A percentile compares a stretch with the other conserved stretches of the same genome.
phyloP scores from a whole-genome alignment of 1,139 yeast species.

The Lodderomyces metapsilosis region DNA sequence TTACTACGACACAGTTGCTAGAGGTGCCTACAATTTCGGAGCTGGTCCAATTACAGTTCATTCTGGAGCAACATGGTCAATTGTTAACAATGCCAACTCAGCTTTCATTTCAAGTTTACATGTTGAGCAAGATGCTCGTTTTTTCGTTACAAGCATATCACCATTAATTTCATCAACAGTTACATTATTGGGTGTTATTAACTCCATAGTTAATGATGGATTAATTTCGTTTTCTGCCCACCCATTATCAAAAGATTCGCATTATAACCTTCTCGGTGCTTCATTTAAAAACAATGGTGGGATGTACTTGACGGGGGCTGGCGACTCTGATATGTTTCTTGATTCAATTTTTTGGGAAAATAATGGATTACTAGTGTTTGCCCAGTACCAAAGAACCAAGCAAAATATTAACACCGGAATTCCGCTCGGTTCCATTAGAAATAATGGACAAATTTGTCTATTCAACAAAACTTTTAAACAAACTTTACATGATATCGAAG shows the following conservation, averaged over 20 bases:
- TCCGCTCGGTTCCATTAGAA: slow-evolving; percentile 19
- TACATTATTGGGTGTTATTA: slow-evolving; percentile 12
- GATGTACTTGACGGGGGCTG: slow-evolving; percentile 26
- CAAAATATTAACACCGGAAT: slow-evolving; percentile 23
- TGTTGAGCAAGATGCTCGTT: slow-evolving; percentile 21
- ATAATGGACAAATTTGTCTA: slow-evolving; percentile 32
- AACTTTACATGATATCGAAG: slow-evolving; percentile 25
- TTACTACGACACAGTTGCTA: slow-evolving; percentile 8
- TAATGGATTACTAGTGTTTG: slow-evolving; percentile 26
- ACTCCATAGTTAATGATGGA: slow-evolving; percentile 18
- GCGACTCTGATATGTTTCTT: slow-evolving; percentile 21
- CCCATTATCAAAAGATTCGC: slow-evolving; percentile 19
- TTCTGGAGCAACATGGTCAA: slow-evolving; percentile 31
- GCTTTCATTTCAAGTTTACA: slow-evolving; percentile 22
- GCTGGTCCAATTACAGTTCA: slow-evolving; percentile 25
- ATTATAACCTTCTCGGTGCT: slow-evolving; percentile 19
- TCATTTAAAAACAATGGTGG: slow-evolving; percentile 28
- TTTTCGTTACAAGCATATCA: slow-evolving; percentile 21
- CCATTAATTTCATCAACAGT: slow-evolving; percentile 15
- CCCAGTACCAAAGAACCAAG: slow-evolving; percentile 19
- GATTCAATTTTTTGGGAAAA: slow-evolving; percentile 24
- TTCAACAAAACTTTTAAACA: slow-evolving; percentile 20
- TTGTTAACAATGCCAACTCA: slow-evolving; percentile 26
- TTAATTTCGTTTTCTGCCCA: slow-evolving; percentile 5
- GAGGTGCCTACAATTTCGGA: slow-evolving; percentile 18